Conservation (phyloP, 805 yeast species). For the Lachancea quebecensis region DNA sequence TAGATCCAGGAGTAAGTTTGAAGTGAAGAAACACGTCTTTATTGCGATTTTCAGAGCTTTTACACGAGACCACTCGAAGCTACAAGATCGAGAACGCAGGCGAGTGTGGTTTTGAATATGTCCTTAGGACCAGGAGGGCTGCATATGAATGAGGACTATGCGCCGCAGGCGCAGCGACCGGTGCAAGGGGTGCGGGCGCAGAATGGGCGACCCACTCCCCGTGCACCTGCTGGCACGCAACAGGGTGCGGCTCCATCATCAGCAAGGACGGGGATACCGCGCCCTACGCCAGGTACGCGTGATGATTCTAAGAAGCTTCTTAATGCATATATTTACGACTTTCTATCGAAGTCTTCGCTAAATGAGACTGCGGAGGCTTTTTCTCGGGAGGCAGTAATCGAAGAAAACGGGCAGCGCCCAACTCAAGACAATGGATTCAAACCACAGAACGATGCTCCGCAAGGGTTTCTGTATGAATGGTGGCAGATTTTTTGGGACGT, state of each 20-base stretch:
- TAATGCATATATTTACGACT: constrained; percentile 84
- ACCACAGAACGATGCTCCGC: constrained; percentile 61
- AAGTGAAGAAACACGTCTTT: no score
- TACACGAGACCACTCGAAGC: neutral
- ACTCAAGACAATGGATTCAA: constrained; percentile 9
- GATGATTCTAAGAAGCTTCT: constrained; percentile 42
- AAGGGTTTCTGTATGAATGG: constrained; percentile 87
- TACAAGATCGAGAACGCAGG: neutral
- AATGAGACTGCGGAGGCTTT: constrained; percentile 68
- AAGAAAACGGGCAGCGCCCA: constrained; percentile 13
- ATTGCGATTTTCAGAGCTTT: no score
- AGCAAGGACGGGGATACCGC: neutral
- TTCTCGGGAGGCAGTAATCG: constrained; percentile 66
- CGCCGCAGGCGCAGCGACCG: neutral
- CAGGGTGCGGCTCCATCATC: neutral
- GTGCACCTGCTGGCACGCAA: neutral
- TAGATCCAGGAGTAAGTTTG: no score
- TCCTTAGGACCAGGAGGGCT: neutral
- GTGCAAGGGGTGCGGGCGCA: neutral
- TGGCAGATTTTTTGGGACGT: constrained; percentile 96
- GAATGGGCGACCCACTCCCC: no score
- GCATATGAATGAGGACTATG: neutral
- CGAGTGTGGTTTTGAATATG: neutral
- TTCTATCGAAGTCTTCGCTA: constrained; percentile 65
- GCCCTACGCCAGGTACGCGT: neutral